Evolutionary conservation across 768 basidiomycete genomes (phyloP).

Genomic region (Cantharellus cinnabarinus): DNA sequence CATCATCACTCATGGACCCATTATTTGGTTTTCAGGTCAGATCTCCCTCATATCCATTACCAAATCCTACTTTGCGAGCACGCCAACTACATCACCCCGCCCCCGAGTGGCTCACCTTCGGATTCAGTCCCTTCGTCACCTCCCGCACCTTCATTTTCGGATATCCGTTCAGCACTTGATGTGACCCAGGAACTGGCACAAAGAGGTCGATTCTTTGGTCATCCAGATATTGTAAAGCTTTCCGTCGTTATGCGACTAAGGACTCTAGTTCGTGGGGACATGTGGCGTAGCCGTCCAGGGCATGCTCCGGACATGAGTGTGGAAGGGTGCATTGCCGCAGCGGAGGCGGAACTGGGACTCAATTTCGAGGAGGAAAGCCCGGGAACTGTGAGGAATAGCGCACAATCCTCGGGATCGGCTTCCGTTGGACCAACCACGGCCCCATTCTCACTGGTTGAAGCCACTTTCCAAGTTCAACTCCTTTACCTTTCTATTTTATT

Average conservation of each 20-base stretch:
- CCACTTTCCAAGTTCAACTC: too few species aligned
- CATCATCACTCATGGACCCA: not conserved
- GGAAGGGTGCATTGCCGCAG: too few species aligned
- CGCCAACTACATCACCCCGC: slow-evolving; percentile 11
- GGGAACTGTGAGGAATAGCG: too few species aligned
- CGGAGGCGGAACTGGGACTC: too few species aligned
- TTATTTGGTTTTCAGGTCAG: slow-evolving; percentile 12
- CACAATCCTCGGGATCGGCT: too few species aligned
- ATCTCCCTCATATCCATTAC: slow-evolving; percentile 32
- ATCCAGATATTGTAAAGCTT: slow-evolving; percentile 20
- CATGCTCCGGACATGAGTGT: slow-evolving; percentile 2
- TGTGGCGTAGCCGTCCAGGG: not conserved
- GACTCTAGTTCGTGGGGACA: slow-evolving; percentile 13
- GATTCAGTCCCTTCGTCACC: not conserved
- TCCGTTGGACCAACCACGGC: too few species aligned
- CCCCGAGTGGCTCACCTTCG: slow-evolving; percentile 1
- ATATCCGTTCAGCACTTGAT: slow-evolving; percentile 14
- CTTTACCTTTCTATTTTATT: too few species aligned
- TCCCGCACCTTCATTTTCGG: slow-evolving; percentile 3
- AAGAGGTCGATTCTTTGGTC: slow-evolving; percentile 20
- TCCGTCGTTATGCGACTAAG: not conserved
- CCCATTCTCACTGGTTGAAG: too few species aligned
- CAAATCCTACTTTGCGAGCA: slow-evolving; percentile 28
- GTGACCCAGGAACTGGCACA: slow-evolving; percentile 17
- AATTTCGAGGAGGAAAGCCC: too few species aligned